Evolutionary conservation across 805 yeast species (phyloP).

Genomic region (Dipodascopsis tothii): DNA sequence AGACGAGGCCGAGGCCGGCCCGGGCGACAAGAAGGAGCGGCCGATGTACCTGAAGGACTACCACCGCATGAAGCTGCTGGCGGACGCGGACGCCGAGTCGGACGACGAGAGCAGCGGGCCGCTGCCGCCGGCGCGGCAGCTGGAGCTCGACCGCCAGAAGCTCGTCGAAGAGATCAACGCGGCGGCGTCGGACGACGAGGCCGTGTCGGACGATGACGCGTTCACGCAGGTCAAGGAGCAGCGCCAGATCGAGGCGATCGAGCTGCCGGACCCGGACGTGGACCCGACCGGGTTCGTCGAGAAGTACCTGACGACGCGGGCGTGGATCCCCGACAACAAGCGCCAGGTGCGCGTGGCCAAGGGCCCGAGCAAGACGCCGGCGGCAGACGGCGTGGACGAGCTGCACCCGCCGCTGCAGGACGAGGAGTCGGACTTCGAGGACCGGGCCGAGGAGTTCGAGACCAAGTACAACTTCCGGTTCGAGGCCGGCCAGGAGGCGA

Average conservation of each 20-base stretch:
- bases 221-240: slow-evolving; percentile 54
- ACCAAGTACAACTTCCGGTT: slow-evolving; percentile 89
- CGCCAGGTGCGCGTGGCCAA: slow-evolving; percentile 39
- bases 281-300: slow-evolving; percentile 65
- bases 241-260: slow-evolving; percentile 31
- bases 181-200: slow-evolving; percentile 39
- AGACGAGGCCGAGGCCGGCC: slow-evolving; percentile 29
- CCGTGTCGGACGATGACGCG: slow-evolving; percentile 37
- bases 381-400: slow-evolving; percentile 19
- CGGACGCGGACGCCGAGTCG: slow-evolving; percentile 49
- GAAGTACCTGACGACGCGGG: slow-evolving; percentile 65
- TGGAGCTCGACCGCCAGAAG: slow-evolving; percentile 64
- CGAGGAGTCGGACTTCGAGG: slow-evolving; percentile 70
- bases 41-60: slow-evolving; percentile 89
- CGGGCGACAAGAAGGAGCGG: slow-evolving; percentile 40
- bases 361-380: slow-evolving; percentile 39
- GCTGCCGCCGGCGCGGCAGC: slow-evolving; percentile 67
- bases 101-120: slow-evolving; percentile 43
- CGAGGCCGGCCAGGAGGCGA: slow-evolving; percentile 65
- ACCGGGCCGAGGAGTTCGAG: slow-evolving; percentile 85
- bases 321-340: slow-evolving; percentile 64
- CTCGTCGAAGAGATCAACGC: slow-evolving; percentile 70
- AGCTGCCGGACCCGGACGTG: slow-evolving; percentile 58
- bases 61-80: slow-evolving; percentile 74
- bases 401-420: not conserved